These are phyloP conservation scores for Anethum foeniculum DNA, from an alignment of 140 eudicot species.

Conservation along the genomic window DNA sequence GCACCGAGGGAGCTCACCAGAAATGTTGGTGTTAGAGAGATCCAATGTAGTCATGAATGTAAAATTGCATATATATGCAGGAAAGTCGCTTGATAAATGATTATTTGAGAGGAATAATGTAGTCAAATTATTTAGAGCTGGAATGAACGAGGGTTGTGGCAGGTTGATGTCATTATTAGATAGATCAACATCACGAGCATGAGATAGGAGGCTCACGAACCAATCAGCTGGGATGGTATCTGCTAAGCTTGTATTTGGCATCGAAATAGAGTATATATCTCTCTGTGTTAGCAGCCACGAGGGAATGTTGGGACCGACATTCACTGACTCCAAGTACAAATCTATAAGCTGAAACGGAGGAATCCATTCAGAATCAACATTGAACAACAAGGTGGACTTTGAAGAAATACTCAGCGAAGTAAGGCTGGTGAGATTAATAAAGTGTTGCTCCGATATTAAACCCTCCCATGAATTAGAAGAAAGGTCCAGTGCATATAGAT, in stretches of 20 bases:
- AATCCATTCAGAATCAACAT: neutral
- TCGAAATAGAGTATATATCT: neutral
- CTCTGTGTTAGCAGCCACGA: neutral
- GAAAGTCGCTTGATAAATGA: neutral
- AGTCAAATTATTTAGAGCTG: neutral
- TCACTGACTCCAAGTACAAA: neutral
- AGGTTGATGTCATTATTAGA: neutral
- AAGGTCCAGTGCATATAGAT: no score
- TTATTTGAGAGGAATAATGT: neutral
- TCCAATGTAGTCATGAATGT: neutral
- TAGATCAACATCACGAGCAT: neutral
- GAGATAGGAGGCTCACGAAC: neutral
- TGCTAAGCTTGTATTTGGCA: neutral
- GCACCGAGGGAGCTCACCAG: neutral
- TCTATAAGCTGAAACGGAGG: neutral
- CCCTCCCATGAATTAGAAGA: neutral
- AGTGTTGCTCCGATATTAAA: neutral
- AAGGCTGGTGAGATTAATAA: neutral
- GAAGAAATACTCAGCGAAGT: neutral
- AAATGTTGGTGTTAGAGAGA: neutral
- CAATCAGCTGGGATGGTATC: constrained; percentile 2
- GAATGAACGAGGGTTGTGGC: neutral
- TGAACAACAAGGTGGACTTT: neutral
- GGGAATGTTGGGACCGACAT: neutral
- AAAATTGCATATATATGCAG: neutral